Evolutionary conservation across 495 filamentous ascomycete genomes (phyloP), one percentile per base, ranked within the genome.

Genomic region (Aspergillus mulundensis): DNA sequence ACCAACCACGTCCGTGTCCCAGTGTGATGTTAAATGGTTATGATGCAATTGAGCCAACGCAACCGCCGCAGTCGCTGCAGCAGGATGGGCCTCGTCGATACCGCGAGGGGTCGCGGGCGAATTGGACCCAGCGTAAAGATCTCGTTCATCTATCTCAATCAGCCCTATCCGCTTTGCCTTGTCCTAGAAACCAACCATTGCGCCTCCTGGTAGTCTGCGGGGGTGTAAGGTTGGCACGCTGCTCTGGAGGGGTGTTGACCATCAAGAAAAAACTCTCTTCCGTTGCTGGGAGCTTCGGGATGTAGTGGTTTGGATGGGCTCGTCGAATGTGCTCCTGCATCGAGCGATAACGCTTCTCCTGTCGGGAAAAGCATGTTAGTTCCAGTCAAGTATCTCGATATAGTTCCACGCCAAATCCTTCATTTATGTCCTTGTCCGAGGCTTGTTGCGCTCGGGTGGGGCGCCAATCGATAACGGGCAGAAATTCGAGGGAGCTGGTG

Each of bases 321-420:
- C 94, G 85, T 62, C 94, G 90, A 62, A 98, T 97, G 66, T 98
- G 94, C 81, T 98, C 94, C 77, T 97, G 95, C 89, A 98, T 98
- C 49, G 93, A 97, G 67, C 94, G 92, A 79, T 91, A 98, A 64
- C 91, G 87, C 74, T 96, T 96, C 77, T 96, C 91, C 91, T 96
- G 73, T 67, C 61, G 45, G 43, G 47, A 45, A 39, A 45, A 56
- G 40, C 42, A 47, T 53, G 50, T 74, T 68, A 72, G 70, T 61
- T 57, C 45, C 19, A 36, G 14, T 25, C 11, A 20, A 30, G 44
- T 7, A 49, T 44, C 14, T 5, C 1, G 4, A 8, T 20, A 42
- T 42, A 18, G 39, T 7, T 42, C 1, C 18, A 18, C 25, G 25
- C 25, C 25, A 3, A 28, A 3, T 28, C 4, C 25, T 28, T 28